A percentile compares a stretch with the other conserved stretches of the same genome.
Conservation (phyloP, 257 asterid species). For the Solanum sparsipilum region DNA sequence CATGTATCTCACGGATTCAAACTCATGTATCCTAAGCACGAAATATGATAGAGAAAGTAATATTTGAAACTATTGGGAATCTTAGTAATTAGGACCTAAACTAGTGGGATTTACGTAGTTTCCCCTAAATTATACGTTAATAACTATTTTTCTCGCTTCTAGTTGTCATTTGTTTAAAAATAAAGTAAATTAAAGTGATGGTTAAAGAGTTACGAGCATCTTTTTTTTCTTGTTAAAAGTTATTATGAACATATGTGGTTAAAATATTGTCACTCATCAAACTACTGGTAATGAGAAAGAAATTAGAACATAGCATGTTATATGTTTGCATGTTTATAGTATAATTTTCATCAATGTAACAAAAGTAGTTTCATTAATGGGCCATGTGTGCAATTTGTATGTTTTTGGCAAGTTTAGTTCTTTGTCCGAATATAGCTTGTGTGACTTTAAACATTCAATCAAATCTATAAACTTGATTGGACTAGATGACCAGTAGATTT, state of each 20-base stretch:
- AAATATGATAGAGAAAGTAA: too few relatives aligned
- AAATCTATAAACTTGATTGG: background rate
- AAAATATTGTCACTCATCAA: too few relatives aligned
- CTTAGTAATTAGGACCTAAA: too few relatives aligned
- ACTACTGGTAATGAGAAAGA: background rate
- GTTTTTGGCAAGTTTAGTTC: background rate
- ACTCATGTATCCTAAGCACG: too few relatives aligned
- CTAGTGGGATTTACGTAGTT: too few relatives aligned
- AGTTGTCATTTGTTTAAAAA: background rate
- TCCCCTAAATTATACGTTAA: background rate
- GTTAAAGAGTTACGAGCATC: background rate
- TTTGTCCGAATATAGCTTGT: background rate
- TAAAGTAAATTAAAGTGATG: background rate
- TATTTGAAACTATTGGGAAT: too few relatives aligned
- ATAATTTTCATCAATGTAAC: background rate
- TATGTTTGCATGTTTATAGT: background rate
- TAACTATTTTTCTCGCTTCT: background rate
- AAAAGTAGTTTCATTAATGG: background rate
- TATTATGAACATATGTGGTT: background rate
- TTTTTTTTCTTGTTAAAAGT: background rate
- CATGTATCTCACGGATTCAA: too few relatives aligned
- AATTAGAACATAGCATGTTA: background rate
- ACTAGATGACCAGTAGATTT: background rate
- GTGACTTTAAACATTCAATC: background rate
- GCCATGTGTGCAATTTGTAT: background rate